These are phyloP conservation scores for Pachysandra terminalis DNA, from an alignment of 164 flowering plant species.

Conservation along the genomic window DNA sequence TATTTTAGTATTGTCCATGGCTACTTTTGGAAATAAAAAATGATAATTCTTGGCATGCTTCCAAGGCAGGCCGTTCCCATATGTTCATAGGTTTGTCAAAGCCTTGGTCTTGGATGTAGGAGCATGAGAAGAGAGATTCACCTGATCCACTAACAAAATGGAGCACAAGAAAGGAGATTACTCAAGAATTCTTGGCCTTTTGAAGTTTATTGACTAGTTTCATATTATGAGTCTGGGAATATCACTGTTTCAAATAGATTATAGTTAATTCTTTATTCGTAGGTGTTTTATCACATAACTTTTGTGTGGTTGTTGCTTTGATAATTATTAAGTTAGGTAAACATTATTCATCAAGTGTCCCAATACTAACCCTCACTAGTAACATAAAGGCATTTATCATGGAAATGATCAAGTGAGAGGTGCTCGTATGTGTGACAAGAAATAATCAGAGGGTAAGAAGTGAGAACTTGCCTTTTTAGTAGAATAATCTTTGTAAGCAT, in stretches of 20 bases:
- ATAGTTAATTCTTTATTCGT: background rate
- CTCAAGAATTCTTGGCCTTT: background rate
- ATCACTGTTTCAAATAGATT: background rate
- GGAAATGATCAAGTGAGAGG: background rate
- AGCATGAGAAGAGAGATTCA: background rate
- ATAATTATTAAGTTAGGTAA: no score
- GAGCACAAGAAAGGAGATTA: background rate
- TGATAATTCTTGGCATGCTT: background rate
- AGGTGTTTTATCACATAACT: background rate
- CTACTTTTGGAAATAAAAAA: background rate
- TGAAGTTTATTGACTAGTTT: background rate
- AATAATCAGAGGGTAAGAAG: no score
- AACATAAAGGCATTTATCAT: background rate
- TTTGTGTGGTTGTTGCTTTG: background rate
- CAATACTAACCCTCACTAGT: background rate
- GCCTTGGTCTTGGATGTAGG: background rate
- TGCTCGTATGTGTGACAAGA: no score
- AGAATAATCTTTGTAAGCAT: no score
- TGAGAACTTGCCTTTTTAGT: no score
- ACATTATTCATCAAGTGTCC: background rate
- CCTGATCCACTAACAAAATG: background rate
- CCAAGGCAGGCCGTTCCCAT: background rate
- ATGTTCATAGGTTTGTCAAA: background rate
- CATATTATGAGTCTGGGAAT: background rate
- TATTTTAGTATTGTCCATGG: background rate